Evolutionary conservation across 2,329 filamentous ascomycete species (phyloP).

Genomic region (Paecilomyces dactylethromorphus): DNA sequence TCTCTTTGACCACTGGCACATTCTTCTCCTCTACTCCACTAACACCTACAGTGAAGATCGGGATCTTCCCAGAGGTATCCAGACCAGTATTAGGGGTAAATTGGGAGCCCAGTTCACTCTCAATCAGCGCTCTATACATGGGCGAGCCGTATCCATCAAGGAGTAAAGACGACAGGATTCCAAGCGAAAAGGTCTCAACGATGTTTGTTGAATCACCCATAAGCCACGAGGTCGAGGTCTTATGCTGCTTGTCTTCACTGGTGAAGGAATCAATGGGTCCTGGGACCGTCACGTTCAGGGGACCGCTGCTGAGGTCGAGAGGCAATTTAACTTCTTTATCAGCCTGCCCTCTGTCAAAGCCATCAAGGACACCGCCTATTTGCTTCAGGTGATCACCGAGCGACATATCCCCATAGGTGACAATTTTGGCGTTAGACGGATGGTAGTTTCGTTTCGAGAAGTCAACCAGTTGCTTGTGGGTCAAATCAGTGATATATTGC

Average conservation of each 20-base stretch:
- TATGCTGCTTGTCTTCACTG: constrained; percentile 79
- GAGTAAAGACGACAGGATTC: constrained; percentile 73
- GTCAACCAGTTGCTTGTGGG: constrained; percentile 77
- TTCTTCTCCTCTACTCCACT: constrained; percentile 82
- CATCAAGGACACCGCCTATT: constrained; percentile 65
- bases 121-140: constrained; percentile 80
- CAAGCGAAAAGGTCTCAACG: constrained; percentile 80
- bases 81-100: constrained; percentile 94
- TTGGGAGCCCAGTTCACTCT: constrained; percentile 82
- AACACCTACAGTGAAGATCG: constrained; percentile 83
- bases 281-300: constrained; percentile 62
- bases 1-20: constrained; percentile 67
- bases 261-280: constrained; percentile 85
- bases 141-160: constrained; percentile 95
- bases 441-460: constrained; percentile 95
- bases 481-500: constrained; percentile 91
- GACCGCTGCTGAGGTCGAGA: constrained; percentile 61
- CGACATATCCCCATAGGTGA: constrained; percentile 93
- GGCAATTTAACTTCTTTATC: constrained; percentile 72
- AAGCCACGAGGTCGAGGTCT: constrained; percentile 91
- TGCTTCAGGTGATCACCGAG: constrained; percentile 73
- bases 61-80: constrained; percentile 67
- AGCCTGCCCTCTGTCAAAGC: constrained; percentile 63
- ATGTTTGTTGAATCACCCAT: constrained; percentile 76
- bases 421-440: constrained; percentile 91